Evolutionary conservation across 202 grass and related monocot genomes (phyloP).

Genomic region (Schoenoplectus tabernaemontani): DNA sequence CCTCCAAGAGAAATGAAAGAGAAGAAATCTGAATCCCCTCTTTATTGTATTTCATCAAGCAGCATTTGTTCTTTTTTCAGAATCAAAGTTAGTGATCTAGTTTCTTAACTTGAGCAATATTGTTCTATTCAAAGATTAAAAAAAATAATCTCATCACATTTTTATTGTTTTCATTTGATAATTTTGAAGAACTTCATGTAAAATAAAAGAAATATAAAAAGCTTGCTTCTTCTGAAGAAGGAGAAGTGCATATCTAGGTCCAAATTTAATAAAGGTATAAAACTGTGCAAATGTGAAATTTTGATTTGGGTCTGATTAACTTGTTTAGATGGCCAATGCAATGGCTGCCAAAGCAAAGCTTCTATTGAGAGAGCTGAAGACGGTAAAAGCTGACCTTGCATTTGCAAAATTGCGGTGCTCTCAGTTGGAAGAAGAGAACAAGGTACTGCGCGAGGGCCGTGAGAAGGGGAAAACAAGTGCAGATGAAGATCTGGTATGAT

Average conservation of each 20-base stretch:
- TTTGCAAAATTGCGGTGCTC: constrained; percentile 74
- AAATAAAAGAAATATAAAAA: not conserved
- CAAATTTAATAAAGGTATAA: not conserved
- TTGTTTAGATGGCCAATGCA: constrained; percentile 51
- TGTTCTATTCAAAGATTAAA: not conserved
- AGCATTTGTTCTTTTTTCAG: not conserved
- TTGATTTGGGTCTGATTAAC: not conserved
- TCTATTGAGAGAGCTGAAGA: constrained; percentile 67
- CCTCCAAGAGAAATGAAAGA: not conserved
- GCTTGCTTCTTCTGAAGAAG: not conserved
- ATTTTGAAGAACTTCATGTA: not conserved
- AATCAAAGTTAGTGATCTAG: not conserved
- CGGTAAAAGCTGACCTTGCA: constrained; percentile 58
- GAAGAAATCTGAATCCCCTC: not conserved
- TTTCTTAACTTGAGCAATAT: not conserved
- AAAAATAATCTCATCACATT: too few species aligned
- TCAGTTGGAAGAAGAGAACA: constrained; percentile 88
- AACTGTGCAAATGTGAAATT: not conserved
- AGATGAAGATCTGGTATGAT: constrained; percentile 75
- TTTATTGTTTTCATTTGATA: too few species aligned
- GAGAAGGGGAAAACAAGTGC: constrained; percentile 40
- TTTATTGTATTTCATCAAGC: not conserved
- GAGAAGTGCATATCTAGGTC: not conserved
- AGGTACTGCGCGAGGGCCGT: constrained; percentile 39
- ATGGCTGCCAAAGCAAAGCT: constrained; percentile 89